phyloP scores from a whole-genome alignment of 2,329 filamentous ascomycete species.

The Phialemonium atrogriseum region DNA sequence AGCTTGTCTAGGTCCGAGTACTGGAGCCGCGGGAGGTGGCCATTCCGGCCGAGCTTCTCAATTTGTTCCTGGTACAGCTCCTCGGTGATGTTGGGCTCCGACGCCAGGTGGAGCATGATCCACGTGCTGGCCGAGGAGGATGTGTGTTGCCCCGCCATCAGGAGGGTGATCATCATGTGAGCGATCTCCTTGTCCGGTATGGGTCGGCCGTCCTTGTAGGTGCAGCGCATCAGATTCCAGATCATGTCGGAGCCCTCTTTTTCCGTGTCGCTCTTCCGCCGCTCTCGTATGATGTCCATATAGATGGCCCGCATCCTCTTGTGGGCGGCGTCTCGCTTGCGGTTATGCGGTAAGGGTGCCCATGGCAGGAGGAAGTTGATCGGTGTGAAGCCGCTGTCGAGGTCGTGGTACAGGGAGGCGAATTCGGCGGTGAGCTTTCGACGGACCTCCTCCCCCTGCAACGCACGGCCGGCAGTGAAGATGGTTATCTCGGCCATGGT shows the following conservation, averaged over 20 bases:
- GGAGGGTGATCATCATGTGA: conserved; percentile 74
- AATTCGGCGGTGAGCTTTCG: conserved; percentile 60
- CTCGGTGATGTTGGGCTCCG: conserved; percentile 59
- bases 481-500: conserved; percentile 69
- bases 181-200: conserved; percentile 67
- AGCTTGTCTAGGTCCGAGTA: conserved; percentile 71
- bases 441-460: conserved; percentile 68
- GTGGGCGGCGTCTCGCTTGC: conserved; percentile 60
- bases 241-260: conserved; percentile 59
- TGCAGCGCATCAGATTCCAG: conserved; percentile 65
- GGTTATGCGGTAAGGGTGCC: conserved; percentile 66
- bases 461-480: conserved; percentile 65
- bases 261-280: conserved; percentile 36
- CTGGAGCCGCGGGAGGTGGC: conserved; percentile 63
- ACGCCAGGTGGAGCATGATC: conserved; percentile 65
- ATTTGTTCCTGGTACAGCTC: conserved; percentile 70
- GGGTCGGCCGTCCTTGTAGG: conserved; percentile 61
- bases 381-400: conserved; percentile 67
- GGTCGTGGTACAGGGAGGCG: conserved; percentile 66
- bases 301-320: conserved; percentile 67
- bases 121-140: conserved; percentile 65
- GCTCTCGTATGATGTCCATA: conserved; percentile 56
- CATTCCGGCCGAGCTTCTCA: conserved; percentile 57
- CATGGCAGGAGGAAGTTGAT: conserved; percentile 75
- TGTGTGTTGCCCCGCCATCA: conserved; percentile 76